Conservation (phyloP, 345 rosid genomes). For the Sonneratia caseolaris region DNA sequence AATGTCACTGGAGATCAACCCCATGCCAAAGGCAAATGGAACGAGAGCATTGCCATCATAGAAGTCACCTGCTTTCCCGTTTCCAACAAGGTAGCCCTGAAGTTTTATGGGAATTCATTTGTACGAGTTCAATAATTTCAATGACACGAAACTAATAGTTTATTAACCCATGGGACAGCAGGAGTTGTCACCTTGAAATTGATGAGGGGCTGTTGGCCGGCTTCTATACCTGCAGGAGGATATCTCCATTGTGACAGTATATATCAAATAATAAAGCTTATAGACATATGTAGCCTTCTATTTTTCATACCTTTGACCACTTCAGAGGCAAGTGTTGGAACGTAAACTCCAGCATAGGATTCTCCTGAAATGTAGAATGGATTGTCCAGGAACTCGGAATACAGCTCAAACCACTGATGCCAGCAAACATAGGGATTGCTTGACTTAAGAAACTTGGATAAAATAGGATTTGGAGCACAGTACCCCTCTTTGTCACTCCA, state of each 20-base stretch:
- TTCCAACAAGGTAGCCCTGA: constrained; percentile 40
- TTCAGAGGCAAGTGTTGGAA: background rate
- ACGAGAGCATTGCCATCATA: constrained; percentile 22
- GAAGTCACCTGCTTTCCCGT: constrained; percentile 17
- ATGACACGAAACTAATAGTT: background rate
- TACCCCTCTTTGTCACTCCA: background rate
- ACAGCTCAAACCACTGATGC: background rate
- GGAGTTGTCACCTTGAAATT: constrained; percentile 27
- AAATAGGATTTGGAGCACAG: background rate
- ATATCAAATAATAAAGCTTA: background rate
- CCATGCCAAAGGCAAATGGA: constrained; percentile 38
- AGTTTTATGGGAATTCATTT: background rate
- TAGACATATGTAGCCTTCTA: background rate
- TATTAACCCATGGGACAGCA: background rate
- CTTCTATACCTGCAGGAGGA: constrained; percentile 22
- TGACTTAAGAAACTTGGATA: background rate
- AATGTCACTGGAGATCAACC: constrained; percentile 15
- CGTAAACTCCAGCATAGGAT: background rate
- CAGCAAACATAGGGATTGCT: background rate
- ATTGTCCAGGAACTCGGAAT: background rate
- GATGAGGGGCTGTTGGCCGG: constrained; percentile 19
- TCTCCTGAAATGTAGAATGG: background rate
- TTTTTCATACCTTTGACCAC: background rate
- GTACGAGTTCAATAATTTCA: background rate
- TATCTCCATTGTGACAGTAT: background rate